phyloP scores from a whole-genome alignment of 331 rosid genomes.

The Erythrophleum ivorense region DNA sequence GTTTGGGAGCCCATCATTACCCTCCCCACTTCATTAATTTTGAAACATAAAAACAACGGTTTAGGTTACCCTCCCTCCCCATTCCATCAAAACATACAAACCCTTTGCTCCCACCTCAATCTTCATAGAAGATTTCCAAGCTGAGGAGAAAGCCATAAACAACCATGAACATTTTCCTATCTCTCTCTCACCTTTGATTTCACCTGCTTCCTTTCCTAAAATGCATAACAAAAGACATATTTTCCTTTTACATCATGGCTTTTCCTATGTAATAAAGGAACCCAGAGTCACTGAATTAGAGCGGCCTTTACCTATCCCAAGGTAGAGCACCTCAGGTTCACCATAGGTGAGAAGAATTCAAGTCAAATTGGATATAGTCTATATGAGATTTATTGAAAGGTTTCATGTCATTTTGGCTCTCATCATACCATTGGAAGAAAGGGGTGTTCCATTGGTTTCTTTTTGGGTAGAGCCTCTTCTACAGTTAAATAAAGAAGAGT shows the following conservation, averaged over 20 bases:
- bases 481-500: background rate
- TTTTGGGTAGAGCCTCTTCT: background rate
- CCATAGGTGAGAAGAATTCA: background rate
- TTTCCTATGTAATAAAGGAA: background rate
- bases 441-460: background rate
- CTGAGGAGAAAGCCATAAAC: background rate
- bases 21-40: no score
- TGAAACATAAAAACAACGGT: background rate
- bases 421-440: constrained; percentile 15
- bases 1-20: no score
- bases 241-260: background rate
- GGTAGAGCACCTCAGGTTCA: constrained; percentile 5
- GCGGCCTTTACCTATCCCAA: constrained; percentile 4
- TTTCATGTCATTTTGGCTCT: constrained; percentile 6
- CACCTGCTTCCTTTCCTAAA: background rate
- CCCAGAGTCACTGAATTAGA: background rate
- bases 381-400: background rate
- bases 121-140: background rate
- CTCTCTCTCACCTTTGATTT: constrained; percentile 1
- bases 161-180: background rate
- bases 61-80: background rate
- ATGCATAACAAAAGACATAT: background rate
- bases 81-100: background rate
- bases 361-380: background rate
- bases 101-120: background rate